Evolutionary conservation across 164 flowering plant species (phyloP).

Genomic region (Santalum album): DNA sequence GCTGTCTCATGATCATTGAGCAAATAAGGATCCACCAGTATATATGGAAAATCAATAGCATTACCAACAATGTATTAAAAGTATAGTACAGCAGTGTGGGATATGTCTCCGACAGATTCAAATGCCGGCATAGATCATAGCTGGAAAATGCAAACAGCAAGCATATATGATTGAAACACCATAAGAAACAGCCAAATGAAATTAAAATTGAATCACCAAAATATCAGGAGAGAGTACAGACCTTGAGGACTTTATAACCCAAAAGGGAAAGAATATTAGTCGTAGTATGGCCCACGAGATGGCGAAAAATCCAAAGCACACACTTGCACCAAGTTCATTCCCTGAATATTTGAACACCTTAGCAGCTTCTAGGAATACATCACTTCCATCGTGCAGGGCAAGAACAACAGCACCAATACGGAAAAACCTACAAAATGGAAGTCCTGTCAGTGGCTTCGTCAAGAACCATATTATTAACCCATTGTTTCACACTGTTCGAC

Average conservation of each 20-base stretch:
- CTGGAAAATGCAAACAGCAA: constrained; percentile 31
- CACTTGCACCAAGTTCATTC: constrained; percentile 73
- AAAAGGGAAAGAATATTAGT: constrained; percentile 73
- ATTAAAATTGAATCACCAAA: neutral
- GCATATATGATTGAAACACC: constrained; percentile 4
- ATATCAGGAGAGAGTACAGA: constrained; percentile 17
- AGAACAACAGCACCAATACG: constrained; percentile 70
- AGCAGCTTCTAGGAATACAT: constrained; percentile 86
- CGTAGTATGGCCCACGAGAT: constrained; percentile 76
- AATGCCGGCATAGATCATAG: constrained; percentile 20
- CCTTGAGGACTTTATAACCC: constrained; percentile 71
- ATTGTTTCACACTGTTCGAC: no score
- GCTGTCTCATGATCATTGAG: constrained; percentile 65
- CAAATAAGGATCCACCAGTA: constrained; percentile 95
- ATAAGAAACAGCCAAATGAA: neutral
- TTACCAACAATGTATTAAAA: constrained; percentile 77
- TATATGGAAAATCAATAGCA: constrained; percentile 73
- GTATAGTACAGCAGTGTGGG: constrained; percentile 40
- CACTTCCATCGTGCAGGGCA: constrained; percentile 85
- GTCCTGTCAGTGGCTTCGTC: neutral
- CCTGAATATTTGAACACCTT: constrained; percentile 77
- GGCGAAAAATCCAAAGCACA: constrained; percentile 68
- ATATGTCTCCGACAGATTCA: constrained; percentile 36
- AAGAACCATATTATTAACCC: neutral
- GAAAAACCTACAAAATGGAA: constrained; percentile 49